Evolutionary conservation across 768 basidiomycete genomes (phyloP), one percentile per base, ranked within the genome.

Genomic region (Psilocybe azurescens): DNA sequence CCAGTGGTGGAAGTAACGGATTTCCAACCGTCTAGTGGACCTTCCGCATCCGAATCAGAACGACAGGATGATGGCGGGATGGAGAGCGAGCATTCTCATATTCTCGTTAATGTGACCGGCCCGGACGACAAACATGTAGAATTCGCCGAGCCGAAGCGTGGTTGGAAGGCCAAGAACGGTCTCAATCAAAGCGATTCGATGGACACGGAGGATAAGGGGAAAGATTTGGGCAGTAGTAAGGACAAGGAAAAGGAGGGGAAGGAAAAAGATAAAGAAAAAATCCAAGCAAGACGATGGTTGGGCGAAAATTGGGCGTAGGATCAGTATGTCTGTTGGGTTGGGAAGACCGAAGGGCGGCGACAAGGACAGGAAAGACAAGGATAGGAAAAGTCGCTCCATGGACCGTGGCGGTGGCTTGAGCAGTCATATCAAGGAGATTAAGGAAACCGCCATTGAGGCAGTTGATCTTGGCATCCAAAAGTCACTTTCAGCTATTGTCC

Each of bases 251-350:
- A 69, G 77, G 60, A 74, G 56, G 50, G 39, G 24, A 78, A 70
- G 39, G 56, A 63, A 53, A 75, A 75, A 64, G 67, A 74, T 29
- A 72, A 71, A 59, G 30, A 30, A 24, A 24, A 24, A 24, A 24
- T 32, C 28, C 5, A 53, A 53, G 33, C 52, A 53, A 18, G 52
- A 53, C 33, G 73, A 69, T 47, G 67, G 65, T 28, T 91, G 89
- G 89, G 77, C 82, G n/a, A 89, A 85, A 70, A 66, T 91, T 44
- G 83, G 89, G 11, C 77, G 87, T 67, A 77, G 89, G 61, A 81
- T 91, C 58, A 89, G 86, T 67, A 74, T 86, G 63, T 80, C 82
- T 4, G 83, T 90, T 58, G 81, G 83, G 29, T 72, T 86, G 73
- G 71, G 65, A 53, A 65, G 70, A 68, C 69, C 63, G 71, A 68